Evolutionary conservation across 2,329 filamentous ascomycete species (phyloP).

Genomic region (Cordyceps farinosa): DNA sequence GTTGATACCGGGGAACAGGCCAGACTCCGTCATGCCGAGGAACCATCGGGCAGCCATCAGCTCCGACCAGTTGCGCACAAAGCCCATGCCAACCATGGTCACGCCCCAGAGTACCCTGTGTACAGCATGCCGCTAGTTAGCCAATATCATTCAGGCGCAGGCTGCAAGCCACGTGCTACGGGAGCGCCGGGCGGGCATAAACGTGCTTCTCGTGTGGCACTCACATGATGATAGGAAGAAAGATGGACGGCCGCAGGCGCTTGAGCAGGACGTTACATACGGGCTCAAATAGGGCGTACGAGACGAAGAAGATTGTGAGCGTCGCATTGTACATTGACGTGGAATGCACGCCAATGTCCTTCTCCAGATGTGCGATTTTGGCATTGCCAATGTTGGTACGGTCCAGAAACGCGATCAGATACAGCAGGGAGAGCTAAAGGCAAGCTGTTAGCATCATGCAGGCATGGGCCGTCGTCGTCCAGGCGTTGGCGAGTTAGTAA

Average conservation of each 20-base stretch:
- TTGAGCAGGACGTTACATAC: constrained; percentile 80
- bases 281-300: constrained; percentile 75
- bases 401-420: constrained; percentile 71
- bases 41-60: constrained; percentile 68
- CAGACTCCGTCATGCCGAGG: constrained; percentile 70
- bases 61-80: constrained; percentile 59
- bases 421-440: constrained; percentile 60
- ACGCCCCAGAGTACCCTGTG: constrained; percentile 60
- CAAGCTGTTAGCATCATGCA: not conserved
- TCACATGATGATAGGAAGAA: constrained; percentile 78
- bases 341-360: constrained; percentile 57
- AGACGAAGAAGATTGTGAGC: constrained; percentile 82
- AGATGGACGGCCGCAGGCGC: constrained; percentile 68
- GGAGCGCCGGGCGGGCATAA: not conserved
- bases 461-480: not conserved
- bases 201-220: constrained; percentile 28
- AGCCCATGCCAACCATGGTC: constrained; percentile 66
- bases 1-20: constrained; percentile 71
- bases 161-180: not conserved
- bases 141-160: not conserved
- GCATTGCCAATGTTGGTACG: constrained; percentile 75
- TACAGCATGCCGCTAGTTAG: constrained; percentile 7
- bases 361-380: constrained; percentile 51
- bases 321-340: constrained; percentile 67
- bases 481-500: not conserved